A percentile compares a stretch with the other conserved stretches of the same genome.
These are phyloP conservation scores for Pseudozyma thailandica DNA, from an alignment of 1,284 basidiomycete species.

Conservation along the genomic window DNA sequence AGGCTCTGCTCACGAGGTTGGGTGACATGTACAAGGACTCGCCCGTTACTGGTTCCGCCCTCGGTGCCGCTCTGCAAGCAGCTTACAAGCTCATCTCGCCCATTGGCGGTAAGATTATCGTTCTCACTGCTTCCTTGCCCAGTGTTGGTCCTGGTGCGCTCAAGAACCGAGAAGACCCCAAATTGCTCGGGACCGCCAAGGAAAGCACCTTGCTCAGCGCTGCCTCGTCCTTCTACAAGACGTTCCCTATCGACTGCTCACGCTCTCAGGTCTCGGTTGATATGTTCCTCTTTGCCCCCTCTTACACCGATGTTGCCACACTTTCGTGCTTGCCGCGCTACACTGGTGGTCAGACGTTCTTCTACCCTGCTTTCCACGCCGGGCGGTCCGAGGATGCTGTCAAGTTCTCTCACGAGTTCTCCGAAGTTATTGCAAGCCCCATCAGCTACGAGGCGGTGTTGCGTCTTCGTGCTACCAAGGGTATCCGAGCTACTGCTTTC, in stretches of 20 bases:
- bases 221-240: constrained; percentile 92
- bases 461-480: constrained; percentile 85
- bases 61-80: constrained; percentile 95
- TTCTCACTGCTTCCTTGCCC: constrained; percentile 87
- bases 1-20: constrained; percentile 82
- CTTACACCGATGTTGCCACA: constrained; percentile 95
- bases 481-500: constrained; percentile 95
- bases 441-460: constrained; percentile 98
- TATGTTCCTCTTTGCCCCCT: constrained; percentile 96
- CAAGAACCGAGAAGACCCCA: constrained; percentile 96
- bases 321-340: constrained; percentile 93
- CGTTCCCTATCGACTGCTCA: constrained; percentile 98
- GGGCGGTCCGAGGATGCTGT: constrained; percentile 91
- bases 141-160: constrained; percentile 89
- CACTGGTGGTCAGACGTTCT: constrained; percentile 97
- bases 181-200: constrained; percentile 93
- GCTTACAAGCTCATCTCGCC: constrained; percentile 93
- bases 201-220: constrained; percentile 72
- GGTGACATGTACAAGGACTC: constrained; percentile 98
- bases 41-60: constrained; percentile 86
- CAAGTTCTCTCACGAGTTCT: constrained; percentile 98
- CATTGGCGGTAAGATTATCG: constrained; percentile 94
- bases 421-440: constrained; percentile 88
- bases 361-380: constrained; percentile 98
- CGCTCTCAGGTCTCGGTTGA: constrained; percentile 96